Percentiles rank a stretch among this genome's conserved stretches.
Evolutionary conservation across 1,139 yeast genomes (phyloP).

Genomic region (Meyerozyma guilliermondii): DNA sequence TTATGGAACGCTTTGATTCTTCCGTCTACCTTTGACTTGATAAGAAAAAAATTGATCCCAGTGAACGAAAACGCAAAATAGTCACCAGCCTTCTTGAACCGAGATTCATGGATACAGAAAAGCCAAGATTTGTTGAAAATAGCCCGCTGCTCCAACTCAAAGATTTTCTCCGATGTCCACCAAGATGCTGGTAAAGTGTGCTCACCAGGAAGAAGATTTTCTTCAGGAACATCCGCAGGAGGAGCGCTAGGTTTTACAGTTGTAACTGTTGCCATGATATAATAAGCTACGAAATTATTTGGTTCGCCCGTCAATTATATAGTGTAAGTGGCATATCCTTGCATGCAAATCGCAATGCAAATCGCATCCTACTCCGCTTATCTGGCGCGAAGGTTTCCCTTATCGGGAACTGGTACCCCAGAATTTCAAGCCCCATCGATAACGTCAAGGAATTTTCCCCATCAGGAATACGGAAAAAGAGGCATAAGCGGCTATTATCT

Average conservation of each 20-base stretch:
- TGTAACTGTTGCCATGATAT: slow-evolving; percentile 9
- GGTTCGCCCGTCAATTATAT: no score
- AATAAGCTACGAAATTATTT: no score
- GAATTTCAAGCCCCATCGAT: neutral
- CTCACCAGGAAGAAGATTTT: slow-evolving; percentile 37
- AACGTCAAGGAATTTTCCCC: neutral
- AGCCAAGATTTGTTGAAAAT: slow-evolving; percentile 55
- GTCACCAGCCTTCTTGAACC: slow-evolving; percentile 54
- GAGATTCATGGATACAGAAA: slow-evolving; percentile 43
- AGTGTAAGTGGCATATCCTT: no score
- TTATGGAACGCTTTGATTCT: slow-evolving; percentile 56
- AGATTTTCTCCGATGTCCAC: slow-evolving; percentile 58
- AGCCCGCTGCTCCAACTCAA: slow-evolving; percentile 53
- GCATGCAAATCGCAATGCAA: no score
- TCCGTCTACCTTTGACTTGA: slow-evolving; percentile 47
- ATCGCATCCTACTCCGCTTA: neutral
- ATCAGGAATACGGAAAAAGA: no score
- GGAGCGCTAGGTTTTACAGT: slow-evolving; percentile 21
- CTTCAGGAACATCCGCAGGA: slow-evolving; percentile 18
- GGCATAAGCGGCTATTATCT: neutral
- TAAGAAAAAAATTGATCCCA: slow-evolving; percentile 52
- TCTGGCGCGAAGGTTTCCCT: neutral
- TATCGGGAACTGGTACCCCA: neutral
- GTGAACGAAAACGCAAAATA: slow-evolving; percentile 45
- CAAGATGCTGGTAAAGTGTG: slow-evolving; percentile 63